phyloP scores from a whole-genome alignment of 805 yeast species.

The Saccharomycopsis schoenii region DNA sequence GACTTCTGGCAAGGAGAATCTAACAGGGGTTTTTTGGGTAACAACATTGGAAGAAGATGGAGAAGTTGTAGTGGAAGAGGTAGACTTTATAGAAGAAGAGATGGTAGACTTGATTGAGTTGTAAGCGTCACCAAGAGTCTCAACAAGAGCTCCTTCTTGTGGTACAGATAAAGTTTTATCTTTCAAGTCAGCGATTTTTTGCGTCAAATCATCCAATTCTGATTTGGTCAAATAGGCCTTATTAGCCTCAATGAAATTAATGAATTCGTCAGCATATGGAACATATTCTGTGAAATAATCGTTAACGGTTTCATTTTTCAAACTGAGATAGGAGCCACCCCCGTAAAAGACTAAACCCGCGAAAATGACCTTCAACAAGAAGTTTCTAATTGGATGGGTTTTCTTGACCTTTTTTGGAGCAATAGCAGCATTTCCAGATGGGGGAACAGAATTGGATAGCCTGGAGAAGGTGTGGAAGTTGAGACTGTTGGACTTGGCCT shows the following conservation, averaged over 20 bases:
- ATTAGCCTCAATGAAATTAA: constrained; percentile 37
- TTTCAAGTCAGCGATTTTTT: constrained; percentile 27
- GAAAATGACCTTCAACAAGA: constrained; percentile 24
- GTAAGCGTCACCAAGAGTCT: constrained; percentile 24
- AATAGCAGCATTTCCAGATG: background rate
- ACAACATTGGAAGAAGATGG: background rate
- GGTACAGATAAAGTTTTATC: constrained; percentile 33
- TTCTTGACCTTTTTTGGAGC: constrained; percentile 5
- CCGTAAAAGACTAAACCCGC: constrained; percentile 37
- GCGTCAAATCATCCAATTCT: constrained; percentile 29
- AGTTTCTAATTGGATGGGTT: constrained; percentile 24
- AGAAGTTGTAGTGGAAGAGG: background rate
- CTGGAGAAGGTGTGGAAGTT: background rate
- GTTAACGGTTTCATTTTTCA: constrained; percentile 47
- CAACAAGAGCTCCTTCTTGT: constrained; percentile 30
- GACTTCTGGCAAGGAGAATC: constrained; percentile 2
- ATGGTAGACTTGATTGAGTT: constrained; percentile 17
- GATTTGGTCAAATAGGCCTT: constrained; percentile 20
- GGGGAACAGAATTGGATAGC: background rate
- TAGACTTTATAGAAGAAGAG: background rate
- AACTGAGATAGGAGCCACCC: constrained; percentile 50
- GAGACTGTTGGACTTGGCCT: background rate
- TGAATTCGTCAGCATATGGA: constrained; percentile 51
- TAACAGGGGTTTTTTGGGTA: background rate
- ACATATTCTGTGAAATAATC: constrained; percentile 53